These are phyloP conservation scores for Tylopilus sp. DNA, from an alignment of 768 basidiomycete genomes.

Conservation along the genomic window DNA sequence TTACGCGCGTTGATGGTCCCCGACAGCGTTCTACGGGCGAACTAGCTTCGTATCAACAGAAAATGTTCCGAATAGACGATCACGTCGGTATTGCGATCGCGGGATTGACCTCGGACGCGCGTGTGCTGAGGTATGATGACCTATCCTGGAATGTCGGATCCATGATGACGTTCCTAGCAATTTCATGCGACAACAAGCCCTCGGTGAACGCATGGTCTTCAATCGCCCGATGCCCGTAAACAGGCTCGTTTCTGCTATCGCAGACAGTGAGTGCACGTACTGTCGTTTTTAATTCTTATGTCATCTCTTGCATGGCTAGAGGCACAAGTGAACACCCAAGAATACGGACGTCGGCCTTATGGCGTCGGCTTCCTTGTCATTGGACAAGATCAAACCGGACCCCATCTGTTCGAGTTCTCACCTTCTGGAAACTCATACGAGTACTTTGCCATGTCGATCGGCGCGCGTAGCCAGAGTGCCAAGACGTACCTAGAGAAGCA, in stretches of 20 bases:
- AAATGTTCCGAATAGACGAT: slow-evolving; percentile 99
- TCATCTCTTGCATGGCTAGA: slow-evolving; percentile 44
- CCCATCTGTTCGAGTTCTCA: slow-evolving; percentile 97
- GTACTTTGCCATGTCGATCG: slow-evolving; percentile 98
- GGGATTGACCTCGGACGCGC: slow-evolving; percentile 96
- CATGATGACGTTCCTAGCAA: slow-evolving; percentile 55
- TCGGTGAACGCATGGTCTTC: slow-evolving; percentile 92
- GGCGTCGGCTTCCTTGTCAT: slow-evolving; percentile 99
- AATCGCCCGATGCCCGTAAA: slow-evolving; percentile 94
- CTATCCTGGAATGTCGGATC: not conserved
- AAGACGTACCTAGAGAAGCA: slow-evolving; percentile 98
- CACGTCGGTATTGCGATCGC: slow-evolving; percentile 99
- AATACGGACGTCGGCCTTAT: slow-evolving; percentile 95
- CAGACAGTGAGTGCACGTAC: slow-evolving; percentile 71
- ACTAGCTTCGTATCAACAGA: slow-evolving; percentile 98
- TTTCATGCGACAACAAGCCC: slow-evolving; percentile 99
- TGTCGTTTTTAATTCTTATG: not conserved
- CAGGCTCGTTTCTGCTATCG: slow-evolving; percentile 88
- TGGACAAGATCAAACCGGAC: slow-evolving; percentile 93
- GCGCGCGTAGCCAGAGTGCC: slow-evolving; percentile 95
- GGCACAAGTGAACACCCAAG: slow-evolving; percentile 98
- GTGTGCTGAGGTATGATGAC: slow-evolving; percentile 76
- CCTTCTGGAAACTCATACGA: slow-evolving; percentile 97
- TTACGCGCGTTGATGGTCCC: slow-evolving; percentile 3
- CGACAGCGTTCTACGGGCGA: slow-evolving; percentile 95